Base-by-base conservation (phyloP, 108 stramenopile genomes). In the Skeletonema potamos region DNA sequence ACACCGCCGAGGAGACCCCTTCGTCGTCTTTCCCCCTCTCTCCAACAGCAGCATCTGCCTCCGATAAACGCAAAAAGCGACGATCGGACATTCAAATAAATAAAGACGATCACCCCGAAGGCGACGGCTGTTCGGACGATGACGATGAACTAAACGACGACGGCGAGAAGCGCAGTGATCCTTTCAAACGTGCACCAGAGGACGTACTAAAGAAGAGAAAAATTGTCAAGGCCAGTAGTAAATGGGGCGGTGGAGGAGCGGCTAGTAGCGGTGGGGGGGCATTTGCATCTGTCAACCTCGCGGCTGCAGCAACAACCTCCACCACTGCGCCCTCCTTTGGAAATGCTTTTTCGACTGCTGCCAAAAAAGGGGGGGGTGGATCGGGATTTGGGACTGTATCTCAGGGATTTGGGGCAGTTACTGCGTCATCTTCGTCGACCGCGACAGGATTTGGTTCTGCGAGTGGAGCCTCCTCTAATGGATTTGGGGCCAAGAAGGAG, bases 151-250 rank as follows among this genome's bases (percentile, higher is more conserved):
- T 74, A 6, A 74, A 74, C 59, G 73, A 70, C 43, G 68, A 64
- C 22, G 79, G 78, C n/a, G 78, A 60, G 24, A 72, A 68, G 44
- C 48, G 66, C 15, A 71, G 70, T 58, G 78, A 79, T 72, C 78
- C 78, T 26, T 79, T 79, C 70, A 39, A 72, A 29, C 58, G 66
- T 15, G 78, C 78, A 20, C 17, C 68, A 4, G 71, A 67, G 29
- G 66, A 79, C 2, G 67, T 79, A 12, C 13, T 79, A 11, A 63
- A 72, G 54, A 36, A 51, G 44, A 32, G 78, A 27, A 79, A 72
- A 58, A 72, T 79, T 51, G 54, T 79, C 41, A 68, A 56, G 60
- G 66, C 63, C 30, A 68, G 65, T 18, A 44, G 48, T 27, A 79
- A 63, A 46, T 79, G 78, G 78, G 62, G 61, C 32, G 28, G 36